Evolutionary conservation across 306 rosid genomes (phyloP).

Genomic region (Glycine tomentella): DNA sequence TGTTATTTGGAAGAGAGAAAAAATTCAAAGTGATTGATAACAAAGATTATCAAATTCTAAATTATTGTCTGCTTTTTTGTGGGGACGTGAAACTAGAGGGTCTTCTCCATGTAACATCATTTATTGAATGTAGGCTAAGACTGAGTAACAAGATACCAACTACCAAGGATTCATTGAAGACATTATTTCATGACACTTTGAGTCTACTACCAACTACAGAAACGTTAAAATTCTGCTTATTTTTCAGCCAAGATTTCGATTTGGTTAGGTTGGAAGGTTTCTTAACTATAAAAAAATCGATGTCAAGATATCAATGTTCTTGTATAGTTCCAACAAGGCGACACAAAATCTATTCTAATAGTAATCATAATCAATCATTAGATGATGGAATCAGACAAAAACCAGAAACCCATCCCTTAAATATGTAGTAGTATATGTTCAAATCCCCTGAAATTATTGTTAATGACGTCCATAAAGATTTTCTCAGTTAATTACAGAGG

Average conservation of each 20-base stretch:
- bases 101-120: constrained; percentile 31
- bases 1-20: not conserved
- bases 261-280: constrained; percentile 25
- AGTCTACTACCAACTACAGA: constrained; percentile 6
- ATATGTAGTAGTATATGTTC: not conserved
- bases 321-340: constrained; percentile 37
- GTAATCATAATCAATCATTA: constrained; percentile 42
- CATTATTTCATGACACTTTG: not conserved
- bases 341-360: constrained; percentile 46
- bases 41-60: constrained; percentile 10
- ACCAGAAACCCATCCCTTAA: constrained; percentile 7
- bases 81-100: constrained; percentile 3
- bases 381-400: constrained; percentile 40
- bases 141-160: constrained; percentile 2
- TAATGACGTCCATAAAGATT: constrained; percentile 30
- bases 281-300: not conserved
- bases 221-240: constrained; percentile 1
- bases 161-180: constrained; percentile 13
- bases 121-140: constrained; percentile 8
- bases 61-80: constrained; percentile 13
- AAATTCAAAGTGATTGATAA: not conserved
- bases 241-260: constrained; percentile 36
- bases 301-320: constrained; percentile 31
- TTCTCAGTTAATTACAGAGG: no score
- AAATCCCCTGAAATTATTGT: constrained; percentile 33